These are phyloP conservation scores for Daldinia loculata DNA, from an alignment of 495 filamentous ascomycete genomes.

Conservation along the genomic window DNA sequence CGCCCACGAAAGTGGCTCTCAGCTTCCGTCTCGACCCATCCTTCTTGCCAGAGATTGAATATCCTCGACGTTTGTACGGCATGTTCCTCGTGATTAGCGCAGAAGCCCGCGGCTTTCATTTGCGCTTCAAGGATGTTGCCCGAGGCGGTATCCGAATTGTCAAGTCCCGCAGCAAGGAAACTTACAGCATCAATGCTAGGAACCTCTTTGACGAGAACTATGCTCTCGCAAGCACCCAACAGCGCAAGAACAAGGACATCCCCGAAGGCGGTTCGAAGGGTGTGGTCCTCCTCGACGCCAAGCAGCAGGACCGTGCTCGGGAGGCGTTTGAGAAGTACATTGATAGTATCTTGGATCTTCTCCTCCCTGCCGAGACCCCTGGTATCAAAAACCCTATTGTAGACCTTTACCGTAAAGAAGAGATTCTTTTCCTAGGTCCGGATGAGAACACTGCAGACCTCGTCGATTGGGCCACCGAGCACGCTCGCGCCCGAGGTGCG, in stretches of 20 bases:
- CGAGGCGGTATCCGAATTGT: slow-evolving; percentile 98
- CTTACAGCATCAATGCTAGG: slow-evolving; percentile 94
- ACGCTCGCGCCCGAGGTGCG: slow-evolving; percentile 85
- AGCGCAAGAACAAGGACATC: slow-evolving; percentile 99
- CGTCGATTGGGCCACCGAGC: slow-evolving; percentile 97
- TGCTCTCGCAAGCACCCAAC: slow-evolving; percentile 96
- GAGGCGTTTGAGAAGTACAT: slow-evolving; percentile 99
- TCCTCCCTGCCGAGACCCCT: slow-evolving; percentile 86
- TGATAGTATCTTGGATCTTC: slow-evolving; percentile 93
- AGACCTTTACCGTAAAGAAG: slow-evolving; percentile 89
- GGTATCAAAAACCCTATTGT: slow-evolving; percentile 99
- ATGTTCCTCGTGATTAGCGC: slow-evolving; percentile 99
- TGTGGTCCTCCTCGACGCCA: slow-evolving; percentile 91
- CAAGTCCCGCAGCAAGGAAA: slow-evolving; percentile 93
- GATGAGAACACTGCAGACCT: slow-evolving; percentile 98
- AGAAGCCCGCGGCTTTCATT: slow-evolving; percentile 95
- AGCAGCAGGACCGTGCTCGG: slow-evolving; percentile 88
- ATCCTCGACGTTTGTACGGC: slow-evolving; percentile 91
- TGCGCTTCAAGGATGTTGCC: slow-evolving; percentile 96
- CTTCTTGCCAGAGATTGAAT: slow-evolving; percentile 91
- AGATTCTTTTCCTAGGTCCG: slow-evolving; percentile 98
- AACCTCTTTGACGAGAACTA: slow-evolving; percentile 99
- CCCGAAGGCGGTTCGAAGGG: slow-evolving; percentile 99
- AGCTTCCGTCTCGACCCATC: slow-evolving; percentile 92
- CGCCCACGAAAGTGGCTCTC: slow-evolving; percentile 96